Conservation (phyloP, 176 grass and related monocot species). For the Chloris gayana region DNA sequence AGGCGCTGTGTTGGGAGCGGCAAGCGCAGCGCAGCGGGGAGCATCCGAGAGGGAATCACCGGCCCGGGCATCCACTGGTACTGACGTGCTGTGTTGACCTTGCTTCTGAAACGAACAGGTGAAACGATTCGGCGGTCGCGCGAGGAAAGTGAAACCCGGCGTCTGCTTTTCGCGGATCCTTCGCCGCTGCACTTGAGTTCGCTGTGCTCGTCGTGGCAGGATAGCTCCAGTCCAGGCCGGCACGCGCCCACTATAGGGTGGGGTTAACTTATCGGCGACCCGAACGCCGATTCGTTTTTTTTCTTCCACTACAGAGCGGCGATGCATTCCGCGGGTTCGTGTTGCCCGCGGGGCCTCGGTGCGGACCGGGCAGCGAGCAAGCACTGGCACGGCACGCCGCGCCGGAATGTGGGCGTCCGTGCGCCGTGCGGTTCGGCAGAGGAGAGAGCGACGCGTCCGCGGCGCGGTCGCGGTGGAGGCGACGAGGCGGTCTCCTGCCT, state of each 20-base stretch:
- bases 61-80: not conserved
- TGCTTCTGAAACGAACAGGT: not conserved
- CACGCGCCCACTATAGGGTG: not conserved
- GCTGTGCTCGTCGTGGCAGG: not conserved
- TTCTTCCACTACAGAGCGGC: too few species aligned
- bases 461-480: conserved; percentile 24
- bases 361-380: too few species aligned
- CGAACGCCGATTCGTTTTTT: too few species aligned
- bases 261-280: not conserved
- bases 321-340: too few species aligned
- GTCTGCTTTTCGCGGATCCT: not conserved
- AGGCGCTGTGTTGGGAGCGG: not conserved
- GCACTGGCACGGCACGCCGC: too few species aligned
- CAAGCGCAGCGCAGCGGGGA: not conserved
- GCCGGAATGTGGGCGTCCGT: not conserved
- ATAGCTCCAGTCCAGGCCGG: not conserved
- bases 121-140: not conserved
- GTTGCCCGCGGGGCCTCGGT: too few species aligned
- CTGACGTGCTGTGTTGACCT: not conserved
- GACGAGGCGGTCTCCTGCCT: conserved; percentile 26
- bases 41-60: conserved; percentile 14
- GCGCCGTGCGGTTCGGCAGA: not conserved
- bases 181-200: not conserved
- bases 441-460: conserved; percentile 26
- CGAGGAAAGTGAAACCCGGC: not conserved